A percentile compares a stretch with the other conserved stretches of the same genome.
phyloP scores from a whole-genome alignment of 2,329 filamentous ascomycete genomes.

The Apiospora hydei region DNA sequence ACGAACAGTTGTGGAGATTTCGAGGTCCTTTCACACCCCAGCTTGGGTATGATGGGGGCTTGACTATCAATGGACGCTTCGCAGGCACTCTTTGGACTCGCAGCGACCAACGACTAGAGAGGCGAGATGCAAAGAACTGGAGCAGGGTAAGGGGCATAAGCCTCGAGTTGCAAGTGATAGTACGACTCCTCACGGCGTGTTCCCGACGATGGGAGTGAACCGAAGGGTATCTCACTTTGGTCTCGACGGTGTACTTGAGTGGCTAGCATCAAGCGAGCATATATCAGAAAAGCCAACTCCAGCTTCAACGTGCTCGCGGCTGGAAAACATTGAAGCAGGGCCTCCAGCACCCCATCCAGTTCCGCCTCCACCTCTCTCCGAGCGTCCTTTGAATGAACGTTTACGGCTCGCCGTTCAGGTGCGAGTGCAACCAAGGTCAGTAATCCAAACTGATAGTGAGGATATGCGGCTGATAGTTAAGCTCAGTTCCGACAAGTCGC shows the following conservation, averaged over 20 bases:
- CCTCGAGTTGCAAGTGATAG: constrained; percentile 18
- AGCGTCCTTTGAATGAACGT: constrained; percentile 5
- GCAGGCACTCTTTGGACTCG: constrained; percentile 31
- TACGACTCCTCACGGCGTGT: constrained; percentile 23
- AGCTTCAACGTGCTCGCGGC: neutral
- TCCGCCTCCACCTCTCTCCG: neutral
- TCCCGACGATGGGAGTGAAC: constrained; percentile 24
- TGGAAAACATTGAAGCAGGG: neutral
- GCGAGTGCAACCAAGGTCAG: neutral
- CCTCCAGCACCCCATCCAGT: neutral
- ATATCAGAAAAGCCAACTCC: neutral
- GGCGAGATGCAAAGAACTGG: constrained; percentile 15
- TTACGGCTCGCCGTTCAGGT: neutral
- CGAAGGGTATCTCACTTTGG: constrained; percentile 25
- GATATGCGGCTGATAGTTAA: neutral
- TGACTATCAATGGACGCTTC: constrained; percentile 47
- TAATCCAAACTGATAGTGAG: neutral
- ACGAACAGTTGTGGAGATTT: constrained; percentile 42
- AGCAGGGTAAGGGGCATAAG: neutral
- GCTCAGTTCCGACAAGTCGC: neutral
- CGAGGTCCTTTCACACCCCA: constrained; percentile 54
- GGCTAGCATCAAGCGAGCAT: constrained; percentile 12
- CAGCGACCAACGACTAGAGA: constrained; percentile 29
- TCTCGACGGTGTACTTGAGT: constrained; percentile 24
- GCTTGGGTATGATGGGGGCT: constrained; percentile 54